These are phyloP conservation scores for Corchorus olitorius DNA, from an alignment of 345 rosid species.

Conservation along the genomic window DNA sequence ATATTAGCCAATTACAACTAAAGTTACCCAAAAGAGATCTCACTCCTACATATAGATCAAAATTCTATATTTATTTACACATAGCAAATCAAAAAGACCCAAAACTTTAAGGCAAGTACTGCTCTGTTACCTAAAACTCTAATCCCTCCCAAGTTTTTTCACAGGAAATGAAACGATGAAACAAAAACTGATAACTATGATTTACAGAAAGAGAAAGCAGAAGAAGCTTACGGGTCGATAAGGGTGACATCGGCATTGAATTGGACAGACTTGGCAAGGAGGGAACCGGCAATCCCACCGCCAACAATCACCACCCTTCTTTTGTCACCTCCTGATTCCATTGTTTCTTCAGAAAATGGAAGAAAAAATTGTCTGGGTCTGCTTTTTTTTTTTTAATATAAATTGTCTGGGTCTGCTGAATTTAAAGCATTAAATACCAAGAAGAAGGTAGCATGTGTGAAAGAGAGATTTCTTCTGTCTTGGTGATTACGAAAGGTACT, in stretches of 20 bases:
- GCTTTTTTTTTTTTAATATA: too few species aligned
- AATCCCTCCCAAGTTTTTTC: neutral
- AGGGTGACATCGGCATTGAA: conserved; percentile 64
- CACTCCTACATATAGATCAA: neutral
- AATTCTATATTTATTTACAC: neutral
- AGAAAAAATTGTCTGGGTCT: neutral
- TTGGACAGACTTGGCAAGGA: conserved; percentile 55
- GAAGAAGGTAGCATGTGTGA: neutral
- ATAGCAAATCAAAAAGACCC: neutral
- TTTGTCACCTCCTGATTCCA: conserved; percentile 24
- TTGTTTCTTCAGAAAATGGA: neutral
- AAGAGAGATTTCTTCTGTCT: neutral
- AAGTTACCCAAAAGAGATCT: neutral
- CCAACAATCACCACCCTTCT: conserved; percentile 58
- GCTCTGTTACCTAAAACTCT: neutral
- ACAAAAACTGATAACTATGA: neutral
- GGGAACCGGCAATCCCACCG: conserved; percentile 66
- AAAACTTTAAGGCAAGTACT: neutral
- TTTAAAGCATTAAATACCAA: conserved; percentile 1
- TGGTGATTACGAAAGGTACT: neutral
- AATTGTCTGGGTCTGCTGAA: too few species aligned
- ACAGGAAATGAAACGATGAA: neutral
- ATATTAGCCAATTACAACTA: neutral
- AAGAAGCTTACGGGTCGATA: conserved; percentile 57
- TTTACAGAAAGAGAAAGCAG: neutral